Evolutionary conservation across 495 filamentous ascomycete genomes (phyloP), one percentile per base, ranked within the genome.

Genomic region (Talaromyces liani): DNA sequence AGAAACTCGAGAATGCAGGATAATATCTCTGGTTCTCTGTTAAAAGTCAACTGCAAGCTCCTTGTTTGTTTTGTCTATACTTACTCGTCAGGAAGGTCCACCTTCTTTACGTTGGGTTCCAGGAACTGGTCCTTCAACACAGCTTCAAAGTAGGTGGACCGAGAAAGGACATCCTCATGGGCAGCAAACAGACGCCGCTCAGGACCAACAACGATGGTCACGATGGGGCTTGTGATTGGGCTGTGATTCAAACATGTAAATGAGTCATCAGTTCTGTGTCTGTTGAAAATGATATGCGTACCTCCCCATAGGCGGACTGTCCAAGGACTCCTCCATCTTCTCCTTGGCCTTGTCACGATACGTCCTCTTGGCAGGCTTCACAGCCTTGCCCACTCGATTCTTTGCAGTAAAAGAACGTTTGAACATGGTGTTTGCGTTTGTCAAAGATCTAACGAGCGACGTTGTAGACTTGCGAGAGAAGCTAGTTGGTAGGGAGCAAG

Each of bases 151-250:
- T 77, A 86, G 34, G 84, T 80, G 66, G 86, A 86, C 62, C 79
- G 75, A 64, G 77, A 80, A 20, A 88, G 77, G 61, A 88, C 79
- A 70, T 89, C 84, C 75, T 88, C 84, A 68, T 89, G 86, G 63
- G 87, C 87, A 58, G 86, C 87, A 74, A 89, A 89, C 73, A 96
- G 82, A 66, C 91, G 88, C 72, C 87, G 85, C 64, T 95, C 91
- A 57, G 74, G 77, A 36, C 92, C 91, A 67, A 96, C 87, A 68
- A 89, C 82, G 69, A 96, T 78, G 60, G 91, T 93, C 72, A 96
- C 78, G 75, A 96, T 93, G 66, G 90, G 87, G 65, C 88, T 91
- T 64, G 87, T 81, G 73, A 87, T 79, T 68, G 80, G 80, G 72
- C 84, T 87, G 70, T 53, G 58, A 49, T 31, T n/a, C 58, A 6